Evolutionary conservation across 306 rosid species (phyloP), one percentile per base, ranked within the genome.

Genomic region (Vigna unguiculata): DNA sequence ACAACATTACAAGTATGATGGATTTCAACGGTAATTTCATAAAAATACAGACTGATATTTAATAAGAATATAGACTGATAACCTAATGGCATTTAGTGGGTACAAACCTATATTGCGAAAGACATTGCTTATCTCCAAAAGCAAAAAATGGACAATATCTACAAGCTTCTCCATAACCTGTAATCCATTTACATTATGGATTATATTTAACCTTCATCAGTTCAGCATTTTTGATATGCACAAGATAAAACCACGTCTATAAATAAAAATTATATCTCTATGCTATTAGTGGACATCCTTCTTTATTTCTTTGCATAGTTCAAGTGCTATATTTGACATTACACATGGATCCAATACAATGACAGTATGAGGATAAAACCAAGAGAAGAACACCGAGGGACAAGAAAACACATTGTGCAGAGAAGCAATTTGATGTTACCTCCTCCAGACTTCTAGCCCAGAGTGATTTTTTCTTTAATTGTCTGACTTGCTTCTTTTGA

Each of bases 381-480:
- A 45, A 71, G 45, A 49, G 53, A 54, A 74, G 62, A 30, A 81
- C 16, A 70, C 9, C n/a, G 15, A 11, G 40, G n/a, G 73, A 60
- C 69, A 73, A 61, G 71, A 81, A 17, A 80, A 73, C 72, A 71
- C 10, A 52, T 71, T 82, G 77, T 3, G 34, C 32, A 65, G 34
- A 53, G 74, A 15, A 72, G 72, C 57, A 25, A 65, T 76, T 43
- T 55, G 51, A 72, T 71, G 65, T 84, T 90, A 92, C 97, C 97
- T 92, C 97, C 85, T 92, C 97, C 83, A 90, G 73, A 84, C 90
- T 88, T 83, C 88, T 85, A 64, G 90, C 86, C 97, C 96, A 92
- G 55, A 92, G 96, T 22, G 97, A 90, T 72, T 88, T 92, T 80
- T 90, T 92, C 92, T 88, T 92, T 72, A 92, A 84, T 66, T 72